Evolutionary conservation across 176 grass and related monocot species (phyloP).

Genomic region (Neostapfia colusana): DNA sequence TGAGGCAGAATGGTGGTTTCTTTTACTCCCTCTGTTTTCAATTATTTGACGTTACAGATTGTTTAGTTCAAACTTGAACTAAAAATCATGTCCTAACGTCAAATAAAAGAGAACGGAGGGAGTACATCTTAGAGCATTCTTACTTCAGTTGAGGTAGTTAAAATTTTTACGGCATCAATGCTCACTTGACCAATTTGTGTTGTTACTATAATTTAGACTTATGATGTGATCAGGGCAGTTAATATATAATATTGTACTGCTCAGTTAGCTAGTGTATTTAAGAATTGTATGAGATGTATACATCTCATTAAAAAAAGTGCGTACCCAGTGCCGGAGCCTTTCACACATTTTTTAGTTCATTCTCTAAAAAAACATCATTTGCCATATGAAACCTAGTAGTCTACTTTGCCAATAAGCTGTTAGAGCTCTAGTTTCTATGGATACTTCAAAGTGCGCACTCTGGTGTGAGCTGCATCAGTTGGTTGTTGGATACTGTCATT

Average conservation of each 20-base stretch:
- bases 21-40: too few relatives aligned
- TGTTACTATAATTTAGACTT: constrained; percentile 13
- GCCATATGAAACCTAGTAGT: constrained; percentile 7
- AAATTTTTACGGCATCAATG: neutral
- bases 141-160: neutral
- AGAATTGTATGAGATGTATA: neutral
- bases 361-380: constrained; percentile 26
- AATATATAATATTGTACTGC: neutral
- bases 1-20: neutral
- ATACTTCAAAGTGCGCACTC: constrained; percentile 38
- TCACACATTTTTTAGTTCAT: too few relatives aligned
- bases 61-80: too few relatives aligned
- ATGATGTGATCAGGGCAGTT: constrained; percentile 5
- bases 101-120: too few relatives aligned
- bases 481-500: constrained; percentile 54
- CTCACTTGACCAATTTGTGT: neutral
- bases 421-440: constrained; percentile 37
- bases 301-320: too few relatives aligned
- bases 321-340: too few relatives aligned
- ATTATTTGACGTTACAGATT: too few relatives aligned
- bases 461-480: constrained; percentile 44
- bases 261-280: constrained; percentile 14
- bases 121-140: constrained; percentile 14
- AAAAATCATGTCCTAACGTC: too few relatives aligned
- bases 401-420: constrained; percentile 40